Conservation (phyloP, 805 yeast species). For the Wickerhamiella qilinensis region DNA sequence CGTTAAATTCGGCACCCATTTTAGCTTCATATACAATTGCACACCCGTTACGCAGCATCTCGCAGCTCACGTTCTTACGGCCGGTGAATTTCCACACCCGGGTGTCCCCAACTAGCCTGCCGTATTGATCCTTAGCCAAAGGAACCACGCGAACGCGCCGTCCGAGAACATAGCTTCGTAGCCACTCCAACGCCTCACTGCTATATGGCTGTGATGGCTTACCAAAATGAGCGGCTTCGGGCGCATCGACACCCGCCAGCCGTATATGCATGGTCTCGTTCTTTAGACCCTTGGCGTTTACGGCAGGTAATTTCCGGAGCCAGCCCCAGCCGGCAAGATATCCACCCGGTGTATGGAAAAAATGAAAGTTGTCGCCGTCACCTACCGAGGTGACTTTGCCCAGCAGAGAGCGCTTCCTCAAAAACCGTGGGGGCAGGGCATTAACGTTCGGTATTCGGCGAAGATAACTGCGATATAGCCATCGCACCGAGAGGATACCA, state of each 20-base stretch:
- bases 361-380: slow-evolving; percentile 88
- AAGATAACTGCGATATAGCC: slow-evolving; percentile 30
- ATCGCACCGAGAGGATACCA: background rate
- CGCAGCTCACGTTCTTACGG: slow-evolving; percentile 63
- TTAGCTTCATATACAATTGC: slow-evolving; percentile 82
- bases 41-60: slow-evolving; percentile 71
- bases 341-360: slow-evolving; percentile 93
- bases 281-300: slow-evolving; percentile 30
- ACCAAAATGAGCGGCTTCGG: slow-evolving; percentile 90
- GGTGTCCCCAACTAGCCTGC: slow-evolving; percentile 71
- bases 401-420: slow-evolving; percentile 30
- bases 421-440: slow-evolving; percentile 33
- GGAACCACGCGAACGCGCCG: slow-evolving; percentile 61
- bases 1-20: slow-evolving; percentile 72
- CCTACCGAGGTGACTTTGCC: slow-evolving; percentile 86
- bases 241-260: slow-evolving; percentile 91
- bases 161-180: slow-evolving; percentile 48
- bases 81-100: slow-evolving; percentile 47
- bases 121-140: slow-evolving; percentile 71
- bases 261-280: slow-evolving; percentile 66
- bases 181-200: slow-evolving; percentile 72
- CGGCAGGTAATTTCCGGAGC: slow-evolving; percentile 51
- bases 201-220: slow-evolving; percentile 79
- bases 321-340: slow-evolving; percentile 82
- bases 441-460: slow-evolving; percentile 33